A percentile compares a stretch with the other conserved stretches of the same genome.
phyloP scores from a whole-genome alignment of 768 basidiomycete genomes.

The Strobilomyces echinocephalus region DNA sequence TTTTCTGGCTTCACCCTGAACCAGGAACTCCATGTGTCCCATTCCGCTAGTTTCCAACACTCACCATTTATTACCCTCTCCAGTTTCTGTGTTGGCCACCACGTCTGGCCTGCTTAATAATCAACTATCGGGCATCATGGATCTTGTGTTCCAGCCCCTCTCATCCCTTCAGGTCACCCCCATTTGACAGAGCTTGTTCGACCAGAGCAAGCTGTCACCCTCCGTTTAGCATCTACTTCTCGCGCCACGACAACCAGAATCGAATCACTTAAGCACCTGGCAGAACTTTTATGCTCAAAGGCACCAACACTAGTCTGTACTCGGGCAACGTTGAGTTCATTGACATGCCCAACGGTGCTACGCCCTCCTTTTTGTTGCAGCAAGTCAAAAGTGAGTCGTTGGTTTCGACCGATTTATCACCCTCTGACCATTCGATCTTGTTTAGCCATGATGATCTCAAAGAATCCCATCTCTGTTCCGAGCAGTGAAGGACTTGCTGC shows the following conservation, averaged over 20 bases:
- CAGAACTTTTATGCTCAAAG: conserved; percentile 72
- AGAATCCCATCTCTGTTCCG: conserved; percentile 40
- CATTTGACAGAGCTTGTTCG: conserved; percentile 59
- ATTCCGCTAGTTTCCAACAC: background rate
- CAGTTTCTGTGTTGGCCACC: conserved; percentile 58
- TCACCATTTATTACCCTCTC: background rate
- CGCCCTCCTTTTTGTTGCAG: too few species aligned
- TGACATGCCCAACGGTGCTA: too few species aligned
- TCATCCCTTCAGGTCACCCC: conserved; percentile 53
- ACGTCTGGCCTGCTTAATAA: conserved; percentile 44
- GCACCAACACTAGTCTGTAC: conserved; percentile 54
- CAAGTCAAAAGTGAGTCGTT: too few species aligned
- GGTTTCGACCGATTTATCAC: background rate
- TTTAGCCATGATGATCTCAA: conserved; percentile 62
- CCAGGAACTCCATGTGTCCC: conserved; percentile 52
- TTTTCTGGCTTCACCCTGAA: conserved; percentile 60
- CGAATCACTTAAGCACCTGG: conserved; percentile 42
- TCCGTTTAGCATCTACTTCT: conserved; percentile 63
- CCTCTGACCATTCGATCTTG: background rate
- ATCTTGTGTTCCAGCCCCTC: conserved; percentile 62
- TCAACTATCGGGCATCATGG: conserved; percentile 65
- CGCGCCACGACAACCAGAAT: conserved; percentile 39
- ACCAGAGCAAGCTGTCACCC: conserved; percentile 36
- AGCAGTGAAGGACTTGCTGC: conserved; percentile 51
- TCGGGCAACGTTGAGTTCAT: conserved; percentile 67